Evolutionary conservation across 169 alveolate species (phyloP).

Genomic region (Cryptosporidium parvum): DNA sequence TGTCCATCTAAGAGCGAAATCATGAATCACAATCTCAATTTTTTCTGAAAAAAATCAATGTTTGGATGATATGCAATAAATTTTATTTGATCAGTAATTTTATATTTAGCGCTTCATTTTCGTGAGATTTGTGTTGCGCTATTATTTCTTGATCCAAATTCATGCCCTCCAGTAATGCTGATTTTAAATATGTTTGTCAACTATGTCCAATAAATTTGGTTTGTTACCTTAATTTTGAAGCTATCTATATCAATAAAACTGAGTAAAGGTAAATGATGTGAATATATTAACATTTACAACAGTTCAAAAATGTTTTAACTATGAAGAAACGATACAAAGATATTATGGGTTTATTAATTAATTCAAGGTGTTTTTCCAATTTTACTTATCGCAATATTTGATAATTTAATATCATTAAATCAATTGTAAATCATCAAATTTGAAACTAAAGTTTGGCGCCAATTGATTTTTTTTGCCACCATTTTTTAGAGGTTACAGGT

Average conservation of each 20-base stretch:
- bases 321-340: not conserved
- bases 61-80: not conserved
- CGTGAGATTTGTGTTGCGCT: slow-evolving; percentile 12
- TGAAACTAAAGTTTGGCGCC: not conserved
- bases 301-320: not conserved
- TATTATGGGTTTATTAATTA: not conserved
- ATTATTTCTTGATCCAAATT: slow-evolving; percentile 29
- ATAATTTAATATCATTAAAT: not conserved
- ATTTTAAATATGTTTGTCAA: not conserved
- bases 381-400: too few relatives aligned
- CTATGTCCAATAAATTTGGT: not conserved
- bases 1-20: not conserved
- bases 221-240: not conserved
- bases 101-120: slow-evolving; percentile 22
- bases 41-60: not conserved
- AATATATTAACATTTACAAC: too few relatives aligned
- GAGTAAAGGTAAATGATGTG: not conserved
- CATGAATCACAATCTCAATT: not conserved
- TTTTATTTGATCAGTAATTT: not conserved
- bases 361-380: too few relatives aligned
- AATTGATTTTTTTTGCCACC: not conserved
- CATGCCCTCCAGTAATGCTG: not conserved
- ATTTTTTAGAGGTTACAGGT: not conserved
- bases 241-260: too few relatives aligned
- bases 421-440: not conserved